Percentiles rank a stretch among this genome's conserved stretches.
phyloP scores from a whole-genome alignment of 148 eudicot genomes.

The Polygonum maritimum region DNA sequence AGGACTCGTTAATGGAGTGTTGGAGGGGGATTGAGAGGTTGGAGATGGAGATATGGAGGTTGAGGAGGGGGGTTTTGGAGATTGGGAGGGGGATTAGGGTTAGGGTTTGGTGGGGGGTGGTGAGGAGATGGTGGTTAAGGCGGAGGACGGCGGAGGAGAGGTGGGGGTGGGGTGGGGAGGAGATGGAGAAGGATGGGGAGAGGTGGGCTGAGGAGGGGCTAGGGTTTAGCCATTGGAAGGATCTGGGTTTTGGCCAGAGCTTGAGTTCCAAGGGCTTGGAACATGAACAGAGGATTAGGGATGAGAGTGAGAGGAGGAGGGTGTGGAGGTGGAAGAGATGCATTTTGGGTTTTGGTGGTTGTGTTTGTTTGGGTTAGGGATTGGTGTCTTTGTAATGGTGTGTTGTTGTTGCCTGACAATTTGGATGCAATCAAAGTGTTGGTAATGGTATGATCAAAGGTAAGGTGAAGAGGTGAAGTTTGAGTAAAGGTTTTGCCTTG shows the following conservation, averaged over 20 bases:
- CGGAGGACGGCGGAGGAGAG: conserved; percentile 47
- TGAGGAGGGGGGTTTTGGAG: conserved; percentile 15
- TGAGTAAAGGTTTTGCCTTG: too few relatives aligned
- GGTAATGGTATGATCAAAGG: too few relatives aligned
- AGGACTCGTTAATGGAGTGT: conserved; percentile 70
- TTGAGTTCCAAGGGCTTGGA: background rate
- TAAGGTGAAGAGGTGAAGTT: too few relatives aligned
- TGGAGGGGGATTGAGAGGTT: conserved; percentile 30
- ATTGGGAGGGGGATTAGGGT: conserved; percentile 19
- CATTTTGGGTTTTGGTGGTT: background rate
- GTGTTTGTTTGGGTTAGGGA: too few relatives aligned
- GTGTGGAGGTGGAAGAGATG: background rate
- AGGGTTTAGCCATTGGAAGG: background rate
- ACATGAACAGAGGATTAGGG: background rate
- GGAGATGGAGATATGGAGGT: conserved; percentile 28
- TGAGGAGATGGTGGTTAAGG: conserved; percentile 25
- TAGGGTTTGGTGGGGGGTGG: conserved; percentile 40
- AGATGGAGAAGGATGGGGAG: conserved; percentile 43
- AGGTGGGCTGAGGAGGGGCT: conserved; percentile 21
- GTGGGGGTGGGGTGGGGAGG: conserved; percentile 28
- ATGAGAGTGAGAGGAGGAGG: background rate
- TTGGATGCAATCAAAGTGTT: too few relatives aligned
- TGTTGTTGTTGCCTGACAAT: too few relatives aligned
- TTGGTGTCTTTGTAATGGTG: too few relatives aligned
- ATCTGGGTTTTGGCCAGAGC: background rate